Percentiles rank a stretch among this genome's conserved stretches.
Conservation (phyloP, 768 basidiomycete genomes). For the Leucocoprinus birnbaumii region DNA sequence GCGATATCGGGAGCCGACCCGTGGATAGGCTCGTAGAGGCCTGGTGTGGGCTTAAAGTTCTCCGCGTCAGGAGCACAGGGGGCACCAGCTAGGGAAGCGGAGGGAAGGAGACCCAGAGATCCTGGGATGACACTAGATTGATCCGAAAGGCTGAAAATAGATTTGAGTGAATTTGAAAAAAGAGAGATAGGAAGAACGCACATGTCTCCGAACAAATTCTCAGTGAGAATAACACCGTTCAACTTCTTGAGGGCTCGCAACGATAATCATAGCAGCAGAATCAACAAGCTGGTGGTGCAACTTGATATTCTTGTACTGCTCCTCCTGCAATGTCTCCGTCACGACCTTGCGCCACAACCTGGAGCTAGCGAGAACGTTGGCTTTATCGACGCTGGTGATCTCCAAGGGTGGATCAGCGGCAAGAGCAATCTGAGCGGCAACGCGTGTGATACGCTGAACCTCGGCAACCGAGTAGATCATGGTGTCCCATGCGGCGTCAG, state of each 20-base stretch:
- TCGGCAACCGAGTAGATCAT: slow-evolving; percentile 92
- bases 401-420: slow-evolving; percentile 78
- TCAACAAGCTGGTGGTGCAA: slow-evolving; percentile 94
- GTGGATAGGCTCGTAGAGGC: slow-evolving; percentile 97
- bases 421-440: slow-evolving; percentile 91
- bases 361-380: slow-evolving; percentile 95
- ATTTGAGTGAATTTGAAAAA: slow-evolving; percentile 4
- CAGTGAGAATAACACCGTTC: slow-evolving; percentile 93
- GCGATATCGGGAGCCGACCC: slow-evolving; percentile 95
- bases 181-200: slow-evolving; percentile 37
- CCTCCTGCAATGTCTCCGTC: slow-evolving; percentile 74
- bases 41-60: slow-evolving; percentile 74
- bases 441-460: slow-evolving; percentile 91
- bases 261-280: slow-evolving; percentile 94
- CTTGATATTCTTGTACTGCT: slow-evolving; percentile 86
- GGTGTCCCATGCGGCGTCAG: slow-evolving; percentile 82
- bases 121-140: slow-evolving; percentile 97
- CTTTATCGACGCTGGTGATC: slow-evolving; percentile 96
- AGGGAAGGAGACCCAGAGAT: slow-evolving; percentile 93
- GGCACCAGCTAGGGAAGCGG: slow-evolving; percentile 92
- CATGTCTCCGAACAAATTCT: slow-evolving; percentile 98
- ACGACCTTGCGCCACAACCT: slow-evolving; percentile 94
- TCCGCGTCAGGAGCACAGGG: slow-evolving; percentile 55
- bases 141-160: slow-evolving; percentile 75
- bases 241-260: slow-evolving; percentile 85